Percentiles rank a stretch among this genome's conserved stretches.
These are phyloP conservation scores for Arabidopsis suecica DNA, from an alignment of 345 rosid species.

Conservation along the genomic window DNA sequence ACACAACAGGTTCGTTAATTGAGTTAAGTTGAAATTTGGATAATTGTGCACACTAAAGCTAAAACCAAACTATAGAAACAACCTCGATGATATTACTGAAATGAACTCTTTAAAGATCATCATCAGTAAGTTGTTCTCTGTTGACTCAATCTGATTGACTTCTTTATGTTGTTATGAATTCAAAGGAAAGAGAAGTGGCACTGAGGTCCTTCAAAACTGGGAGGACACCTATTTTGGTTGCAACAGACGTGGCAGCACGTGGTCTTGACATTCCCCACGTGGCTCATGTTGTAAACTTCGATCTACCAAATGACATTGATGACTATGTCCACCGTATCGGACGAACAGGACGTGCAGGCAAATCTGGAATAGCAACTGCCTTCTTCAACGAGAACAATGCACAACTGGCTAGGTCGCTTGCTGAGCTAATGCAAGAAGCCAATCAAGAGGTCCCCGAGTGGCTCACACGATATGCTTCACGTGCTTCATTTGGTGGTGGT, in stretches of 20 bases:
- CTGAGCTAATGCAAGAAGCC: constrained; percentile 92
- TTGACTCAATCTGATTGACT: constrained; percentile 23
- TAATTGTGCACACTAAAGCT: constrained; percentile 3
- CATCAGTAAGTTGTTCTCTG: constrained; percentile 17
- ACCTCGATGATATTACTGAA: constrained; percentile 14
- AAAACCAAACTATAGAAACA: neutral
- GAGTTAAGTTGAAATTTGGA: constrained; percentile 18
- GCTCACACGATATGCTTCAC: constrained; percentile 85
- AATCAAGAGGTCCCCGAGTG: constrained; percentile 98
- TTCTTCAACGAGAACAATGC: constrained; percentile 87
- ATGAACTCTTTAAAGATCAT: constrained; percentile 24
- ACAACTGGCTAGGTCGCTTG: constrained; percentile 69
- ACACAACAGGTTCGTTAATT: constrained; percentile 69
- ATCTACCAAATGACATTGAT: constrained; percentile 96
- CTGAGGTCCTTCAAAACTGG: constrained; percentile 90
- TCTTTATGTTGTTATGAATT: constrained; percentile 29
- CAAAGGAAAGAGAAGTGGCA: constrained; percentile 96
- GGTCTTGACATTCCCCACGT: constrained; percentile 98
- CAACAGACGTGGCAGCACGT: constrained; percentile 84
- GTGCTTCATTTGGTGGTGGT: constrained; percentile 63
- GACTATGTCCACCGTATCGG: constrained; percentile 98
- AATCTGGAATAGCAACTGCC: constrained; percentile 90
- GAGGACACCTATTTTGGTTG: constrained; percentile 92
- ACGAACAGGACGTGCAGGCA: constrained; percentile 97
- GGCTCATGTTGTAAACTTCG: constrained; percentile 95